Percentiles rank a stretch among this genome's conserved stretches.
These are phyloP conservation scores for Xylaria sp. DNA, from an alignment of 2,329 filamentous ascomycete species.

Conservation along the genomic window DNA sequence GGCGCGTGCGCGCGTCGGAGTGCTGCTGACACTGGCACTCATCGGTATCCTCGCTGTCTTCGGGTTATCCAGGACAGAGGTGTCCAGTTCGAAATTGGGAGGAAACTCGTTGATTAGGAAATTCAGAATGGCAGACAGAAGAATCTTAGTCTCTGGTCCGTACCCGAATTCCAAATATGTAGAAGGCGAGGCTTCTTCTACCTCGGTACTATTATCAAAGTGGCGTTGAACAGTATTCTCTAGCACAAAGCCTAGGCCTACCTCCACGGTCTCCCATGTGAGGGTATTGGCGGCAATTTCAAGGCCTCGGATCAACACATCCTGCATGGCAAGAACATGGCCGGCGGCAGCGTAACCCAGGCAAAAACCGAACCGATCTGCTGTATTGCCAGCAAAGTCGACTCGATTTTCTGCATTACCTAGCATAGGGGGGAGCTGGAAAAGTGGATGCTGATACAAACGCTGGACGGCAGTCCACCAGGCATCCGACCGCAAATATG, in stretches of 20 bases:
- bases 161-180: constrained; percentile 58
- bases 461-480: constrained; percentile 68
- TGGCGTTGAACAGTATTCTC: constrained; percentile 54
- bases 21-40: constrained; percentile 50
- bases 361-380: constrained; percentile 64
- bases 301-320: constrained; percentile 67
- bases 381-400: constrained; percentile 53
- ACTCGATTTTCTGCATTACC: constrained; percentile 47
- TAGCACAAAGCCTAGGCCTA: constrained; percentile 67
- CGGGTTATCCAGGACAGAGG: constrained; percentile 52
- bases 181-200: constrained; percentile 32
- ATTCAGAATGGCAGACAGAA: constrained; percentile 66
- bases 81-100: constrained; percentile 68
- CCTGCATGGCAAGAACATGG: constrained; percentile 65
- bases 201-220: constrained; percentile 41
- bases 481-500: constrained; percentile 65
- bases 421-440: constrained; percentile 52
- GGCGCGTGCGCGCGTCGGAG: constrained; percentile 45
- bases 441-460: constrained; percentile 66
- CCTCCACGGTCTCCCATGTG: constrained; percentile 72
- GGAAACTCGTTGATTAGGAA: constrained; percentile 72
- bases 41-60: constrained; percentile 59
- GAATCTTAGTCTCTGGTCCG: constrained; percentile 63
- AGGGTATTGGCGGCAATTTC: constrained; percentile 68
- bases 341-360: constrained; percentile 74